A percentile compares a stretch with the other conserved stretches of the same genome.
Evolutionary conservation across 257 asterid species (phyloP).

Genomic region (Lycium ferocissimum): DNA sequence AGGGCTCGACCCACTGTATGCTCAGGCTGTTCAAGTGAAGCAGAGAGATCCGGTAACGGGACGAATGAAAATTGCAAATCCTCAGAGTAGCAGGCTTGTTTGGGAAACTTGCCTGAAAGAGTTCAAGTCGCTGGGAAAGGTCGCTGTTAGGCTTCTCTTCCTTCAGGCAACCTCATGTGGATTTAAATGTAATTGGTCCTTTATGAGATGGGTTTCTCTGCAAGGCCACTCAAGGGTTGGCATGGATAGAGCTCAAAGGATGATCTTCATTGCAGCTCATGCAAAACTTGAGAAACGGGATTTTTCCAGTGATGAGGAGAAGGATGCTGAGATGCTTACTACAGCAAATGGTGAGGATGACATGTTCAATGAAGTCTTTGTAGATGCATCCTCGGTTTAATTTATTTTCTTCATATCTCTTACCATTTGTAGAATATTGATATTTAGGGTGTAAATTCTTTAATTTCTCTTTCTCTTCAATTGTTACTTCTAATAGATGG

Average conservation of each 20-base stretch:
- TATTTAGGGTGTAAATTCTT: constrained; percentile 50
- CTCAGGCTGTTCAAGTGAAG: constrained; percentile 88
- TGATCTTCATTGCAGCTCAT: constrained; percentile 73
- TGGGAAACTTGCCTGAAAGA: constrained; percentile 90
- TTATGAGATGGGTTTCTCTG: constrained; percentile 55
- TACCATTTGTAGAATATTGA: constrained; percentile 46
- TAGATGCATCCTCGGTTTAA: constrained; percentile 66
- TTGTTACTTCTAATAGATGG: constrained; percentile 44
- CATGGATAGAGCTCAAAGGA: constrained; percentile 71
- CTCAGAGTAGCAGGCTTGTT: constrained; percentile 84
- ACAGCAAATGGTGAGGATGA: constrained; percentile 56
- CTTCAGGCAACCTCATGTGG: constrained; percentile 81
- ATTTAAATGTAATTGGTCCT: constrained; percentile 60
- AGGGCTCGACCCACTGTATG: constrained; percentile 83
- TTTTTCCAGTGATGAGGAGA: constrained; percentile 60
- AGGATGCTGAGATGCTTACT: constrained; percentile 64
- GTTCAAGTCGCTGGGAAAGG: constrained; percentile 62
- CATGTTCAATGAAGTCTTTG: constrained; percentile 69
- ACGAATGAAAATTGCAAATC: constrained; percentile 79
- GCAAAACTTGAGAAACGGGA: constrained; percentile 68
- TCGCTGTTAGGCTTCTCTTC: constrained; percentile 86
- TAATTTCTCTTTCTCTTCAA: constrained; percentile 31
- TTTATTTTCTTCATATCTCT: constrained; percentile 38
- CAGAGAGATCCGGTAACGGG: constrained; percentile 76
- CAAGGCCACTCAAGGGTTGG: constrained; percentile 56